Conservation (phyloP, 2,329 filamentous ascomycete species). For the Penicillium crustosum region DNA sequence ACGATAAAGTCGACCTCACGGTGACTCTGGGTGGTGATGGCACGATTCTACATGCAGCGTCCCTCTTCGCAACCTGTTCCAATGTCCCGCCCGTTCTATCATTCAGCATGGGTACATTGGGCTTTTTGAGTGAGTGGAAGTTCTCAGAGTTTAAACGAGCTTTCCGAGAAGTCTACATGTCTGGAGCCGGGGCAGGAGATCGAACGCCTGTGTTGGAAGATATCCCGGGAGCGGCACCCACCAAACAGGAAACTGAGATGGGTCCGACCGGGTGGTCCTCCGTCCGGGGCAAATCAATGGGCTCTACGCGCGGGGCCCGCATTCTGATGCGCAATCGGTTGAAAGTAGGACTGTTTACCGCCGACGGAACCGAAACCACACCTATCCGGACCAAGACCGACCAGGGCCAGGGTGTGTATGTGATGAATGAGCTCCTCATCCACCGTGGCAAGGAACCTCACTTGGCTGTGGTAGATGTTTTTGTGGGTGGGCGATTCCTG, state of each 20-base stretch:
- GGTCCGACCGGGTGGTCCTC: constrained; percentile 65
- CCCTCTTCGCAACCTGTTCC: constrained; percentile 76
- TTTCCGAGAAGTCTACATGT: constrained; percentile 91
- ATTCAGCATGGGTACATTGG: constrained; percentile 95
- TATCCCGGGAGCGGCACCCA: constrained; percentile 35
- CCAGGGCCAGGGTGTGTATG: constrained; percentile 56
- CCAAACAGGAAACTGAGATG: constrained; percentile 30
- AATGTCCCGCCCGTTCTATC: constrained; percentile 87
- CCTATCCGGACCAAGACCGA: constrained; percentile 27
- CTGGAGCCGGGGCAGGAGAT: constrained; percentile 57
- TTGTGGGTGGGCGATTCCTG: constrained; percentile 81
- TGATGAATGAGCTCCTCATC: constrained; percentile 93
- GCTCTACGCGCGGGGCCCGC: constrained; percentile 69
- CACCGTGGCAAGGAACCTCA: constrained; percentile 89
- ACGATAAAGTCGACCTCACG: constrained; percentile 81
- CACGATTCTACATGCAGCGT: constrained; percentile 81
- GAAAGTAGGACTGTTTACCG: constrained; percentile 79
- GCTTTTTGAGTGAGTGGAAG: constrained; percentile 95
- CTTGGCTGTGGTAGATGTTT: constrained; percentile 87
- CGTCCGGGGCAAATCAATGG: constrained; percentile 78
- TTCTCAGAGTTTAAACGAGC: constrained; percentile 90
- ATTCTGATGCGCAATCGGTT: constrained; percentile 84
- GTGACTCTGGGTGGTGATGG: constrained; percentile 92
- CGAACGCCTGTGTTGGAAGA: constrained; percentile 47
- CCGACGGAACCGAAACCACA: constrained; percentile 61